phyloP scores from a whole-genome alignment of 2,329 filamentous ascomycete genomes.

The Cryoendolithus antarcticus region DNA sequence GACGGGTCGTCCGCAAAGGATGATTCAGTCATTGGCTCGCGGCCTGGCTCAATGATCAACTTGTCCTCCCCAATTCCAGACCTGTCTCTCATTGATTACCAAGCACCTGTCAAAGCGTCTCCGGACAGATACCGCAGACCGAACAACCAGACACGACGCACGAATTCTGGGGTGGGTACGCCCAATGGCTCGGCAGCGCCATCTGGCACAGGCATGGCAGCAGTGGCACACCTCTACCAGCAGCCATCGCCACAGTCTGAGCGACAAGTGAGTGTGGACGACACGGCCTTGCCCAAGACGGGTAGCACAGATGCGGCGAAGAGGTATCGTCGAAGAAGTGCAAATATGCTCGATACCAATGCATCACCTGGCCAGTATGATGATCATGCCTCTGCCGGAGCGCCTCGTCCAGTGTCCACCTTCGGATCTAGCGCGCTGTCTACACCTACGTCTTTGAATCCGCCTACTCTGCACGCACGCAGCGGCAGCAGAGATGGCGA shows the following conservation, averaged over 20 bases:
- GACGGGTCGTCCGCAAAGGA: constrained; percentile 27
- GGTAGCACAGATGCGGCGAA: constrained; percentile 55
- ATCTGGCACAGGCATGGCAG: constrained; percentile 39
- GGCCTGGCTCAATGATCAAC: constrained; percentile 29
- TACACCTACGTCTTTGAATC: constrained; percentile 20
- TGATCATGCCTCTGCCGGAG: constrained; percentile 11
- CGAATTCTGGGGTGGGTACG: constrained; percentile 31
- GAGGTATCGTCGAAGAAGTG: constrained; percentile 69
- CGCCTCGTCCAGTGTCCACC: constrained; percentile 14
- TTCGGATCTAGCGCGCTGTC: constrained; percentile 16
- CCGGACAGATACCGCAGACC: constrained; percentile 72
- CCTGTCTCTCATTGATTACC: constrained; percentile 42
- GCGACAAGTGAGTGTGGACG: constrained; percentile 47
- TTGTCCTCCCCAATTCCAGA: constrained; percentile 41
- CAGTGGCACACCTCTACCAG: constrained; percentile 40
- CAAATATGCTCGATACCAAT: constrained; percentile 50
- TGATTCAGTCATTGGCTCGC: constrained; percentile 21
- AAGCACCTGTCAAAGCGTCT: constrained; percentile 52
- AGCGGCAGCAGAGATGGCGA: constrained; percentile 23
- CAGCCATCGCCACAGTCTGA: constrained; percentile 13
- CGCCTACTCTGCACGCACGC: constrained; percentile 21
- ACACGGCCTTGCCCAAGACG: constrained; percentile 51
- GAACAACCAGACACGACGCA: constrained; percentile 17
- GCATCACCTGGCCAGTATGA: constrained; percentile 8
- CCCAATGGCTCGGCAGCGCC: constrained; percentile 33